Percentiles rank a stretch among this genome's conserved stretches.
phyloP scores from a whole-genome alignment of 169 alveolate species.

The Eimeria tenella region DNA sequence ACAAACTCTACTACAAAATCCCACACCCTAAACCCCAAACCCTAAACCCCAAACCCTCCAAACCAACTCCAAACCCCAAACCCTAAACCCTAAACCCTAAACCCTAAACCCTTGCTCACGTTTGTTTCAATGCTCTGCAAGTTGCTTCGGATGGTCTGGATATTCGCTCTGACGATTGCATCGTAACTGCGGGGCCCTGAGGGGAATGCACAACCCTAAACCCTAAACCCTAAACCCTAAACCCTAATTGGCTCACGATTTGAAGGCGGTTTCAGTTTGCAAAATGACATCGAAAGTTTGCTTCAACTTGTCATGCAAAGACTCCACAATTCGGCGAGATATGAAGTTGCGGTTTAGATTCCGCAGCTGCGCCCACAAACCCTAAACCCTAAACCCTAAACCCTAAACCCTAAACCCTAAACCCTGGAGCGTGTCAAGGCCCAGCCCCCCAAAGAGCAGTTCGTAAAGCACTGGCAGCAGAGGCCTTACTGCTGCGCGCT shows the following conservation, averaged over 20 bases:
- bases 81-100: background rate
- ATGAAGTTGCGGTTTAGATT: constrained; percentile 58
- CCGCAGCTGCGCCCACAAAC: constrained; percentile 65
- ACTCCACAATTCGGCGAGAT: constrained; percentile 70
- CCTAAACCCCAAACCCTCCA: background rate
- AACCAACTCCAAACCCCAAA: background rate
- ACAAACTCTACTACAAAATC: background rate
- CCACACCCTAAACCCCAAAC: constrained; percentile 5
- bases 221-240: constrained; percentile 41
- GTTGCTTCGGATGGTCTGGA: constrained; percentile 65
- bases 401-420: constrained; percentile 29
- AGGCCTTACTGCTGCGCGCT: background rate
- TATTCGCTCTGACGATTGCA: constrained; percentile 37
- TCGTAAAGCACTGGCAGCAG: background rate
- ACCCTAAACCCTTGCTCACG: constrained; percentile 29
- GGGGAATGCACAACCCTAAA: background rate
- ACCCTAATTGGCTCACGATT: constrained; percentile 47
- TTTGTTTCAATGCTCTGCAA: constrained; percentile 64
- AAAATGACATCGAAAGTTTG: constrained; percentile 70
- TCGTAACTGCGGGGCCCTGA: constrained; percentile 18
- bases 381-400: constrained; percentile 31
- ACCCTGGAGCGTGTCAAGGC: background rate
- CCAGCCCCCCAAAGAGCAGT: background rate
- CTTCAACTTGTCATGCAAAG: constrained; percentile 63
- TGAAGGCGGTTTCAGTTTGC: constrained; percentile 52